Percentiles rank a stretch among this genome's conserved stretches.
Evolutionary conservation across 805 yeast genomes (phyloP).

Genomic region (Myxozyma neglecta): DNA sequence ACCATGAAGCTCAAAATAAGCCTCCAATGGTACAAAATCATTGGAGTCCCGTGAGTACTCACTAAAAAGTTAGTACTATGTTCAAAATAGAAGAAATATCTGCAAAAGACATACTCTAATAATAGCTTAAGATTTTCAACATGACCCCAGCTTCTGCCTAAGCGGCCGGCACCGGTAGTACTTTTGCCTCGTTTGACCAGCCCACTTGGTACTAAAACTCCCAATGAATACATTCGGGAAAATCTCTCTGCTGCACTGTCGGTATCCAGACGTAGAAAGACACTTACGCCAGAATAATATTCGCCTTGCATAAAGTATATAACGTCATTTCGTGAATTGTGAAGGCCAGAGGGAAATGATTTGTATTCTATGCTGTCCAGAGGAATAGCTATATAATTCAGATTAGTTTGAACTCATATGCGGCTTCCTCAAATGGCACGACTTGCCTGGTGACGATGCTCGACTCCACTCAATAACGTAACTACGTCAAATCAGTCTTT

Average conservation of each 20-base stretch:
- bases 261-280: slow-evolving; percentile 49
- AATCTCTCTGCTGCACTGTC: slow-evolving; percentile 35
- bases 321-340: slow-evolving; percentile 52
- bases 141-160: slow-evolving; percentile 34
- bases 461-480: slow-evolving; percentile 28
- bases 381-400: slow-evolving; percentile 18
- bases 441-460: slow-evolving; percentile 33
- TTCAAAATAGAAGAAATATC: background rate
- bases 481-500: background rate
- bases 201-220: slow-evolving; percentile 45
- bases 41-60: slow-evolving; percentile 16
- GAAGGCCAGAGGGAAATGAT: slow-evolving; percentile 70
- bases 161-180: slow-evolving; percentile 23
- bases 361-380: slow-evolving; percentile 58
- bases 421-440: background rate
- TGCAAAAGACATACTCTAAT: slow-evolving; percentile 9
- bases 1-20: slow-evolving; percentile 19
- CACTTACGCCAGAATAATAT: slow-evolving; percentile 48
- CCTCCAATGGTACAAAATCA: slow-evolving; percentile 17
- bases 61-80: background rate
- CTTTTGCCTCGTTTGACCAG: slow-evolving; percentile 15
- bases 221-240: slow-evolving; percentile 58
- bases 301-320: slow-evolving; percentile 52
- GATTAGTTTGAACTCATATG: background rate
- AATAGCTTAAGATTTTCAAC: slow-evolving; percentile 44